Evolutionary conservation across 805 yeast species (phyloP).

Genomic region (Kluyveromyces wickerhamii): DNA sequence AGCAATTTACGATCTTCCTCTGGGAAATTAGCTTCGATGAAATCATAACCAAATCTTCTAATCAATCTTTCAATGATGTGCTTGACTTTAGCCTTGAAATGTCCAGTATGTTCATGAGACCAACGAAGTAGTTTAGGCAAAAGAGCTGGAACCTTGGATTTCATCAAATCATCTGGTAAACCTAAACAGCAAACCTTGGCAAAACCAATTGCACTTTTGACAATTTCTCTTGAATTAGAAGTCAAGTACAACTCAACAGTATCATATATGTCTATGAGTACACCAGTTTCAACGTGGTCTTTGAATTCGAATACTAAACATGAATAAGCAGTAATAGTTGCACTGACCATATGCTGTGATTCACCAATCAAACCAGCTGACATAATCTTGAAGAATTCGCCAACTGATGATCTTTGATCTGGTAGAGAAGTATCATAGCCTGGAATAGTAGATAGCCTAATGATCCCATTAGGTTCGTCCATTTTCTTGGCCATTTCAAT

Average conservation of each 20-base stretch:
- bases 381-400: constrained; percentile 85
- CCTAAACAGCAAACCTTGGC: constrained; percentile 82
- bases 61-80: constrained; percentile 88
- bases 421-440: constrained; percentile 57
- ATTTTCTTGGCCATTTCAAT: constrained; percentile 75
- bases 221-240: constrained; percentile 87
- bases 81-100: constrained; percentile 86
- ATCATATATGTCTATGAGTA: constrained; percentile 66
- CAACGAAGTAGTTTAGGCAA: constrained; percentile 73
- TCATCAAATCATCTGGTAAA: constrained; percentile 70
- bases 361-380: constrained; percentile 95
- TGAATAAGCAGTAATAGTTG: constrained; percentile 86
- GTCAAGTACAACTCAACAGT: constrained; percentile 87
- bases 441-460: constrained; percentile 58
- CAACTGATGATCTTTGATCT: constrained; percentile 55
- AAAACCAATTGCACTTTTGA: constrained; percentile 89
- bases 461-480: constrained; percentile 56
- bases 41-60: constrained; percentile 84
- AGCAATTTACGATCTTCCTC: constrained; percentile 81
- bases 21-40: constrained; percentile 77
- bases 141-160: constrained; percentile 55
- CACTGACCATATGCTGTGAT: constrained; percentile 92
- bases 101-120: constrained; percentile 95
- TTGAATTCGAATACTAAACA: constrained; percentile 84
- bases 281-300: constrained; percentile 48